These are phyloP conservation scores for Boletellus ananiceps DNA, from an alignment of 768 basidiomycete genomes.

Conservation along the genomic window DNA sequence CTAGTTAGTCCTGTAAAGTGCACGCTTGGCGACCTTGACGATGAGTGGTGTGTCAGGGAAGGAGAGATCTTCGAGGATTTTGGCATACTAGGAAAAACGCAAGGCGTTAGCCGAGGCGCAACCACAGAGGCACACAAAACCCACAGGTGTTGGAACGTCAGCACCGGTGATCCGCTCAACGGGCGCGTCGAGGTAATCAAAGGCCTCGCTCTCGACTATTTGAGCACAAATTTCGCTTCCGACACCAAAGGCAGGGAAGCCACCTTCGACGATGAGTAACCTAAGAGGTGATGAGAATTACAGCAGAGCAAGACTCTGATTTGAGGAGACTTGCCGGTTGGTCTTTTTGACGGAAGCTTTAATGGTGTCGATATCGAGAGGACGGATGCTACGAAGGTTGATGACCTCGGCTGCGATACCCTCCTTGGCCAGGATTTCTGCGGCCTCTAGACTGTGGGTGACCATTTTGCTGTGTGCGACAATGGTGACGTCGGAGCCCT, in stretches of 20 bases:
- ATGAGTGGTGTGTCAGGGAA: constrained; percentile 94
- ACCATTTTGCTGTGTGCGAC: constrained; percentile 99
- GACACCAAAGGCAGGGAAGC: constrained; percentile 97
- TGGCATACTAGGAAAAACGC: constrained; percentile 63
- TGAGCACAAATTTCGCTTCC: constrained; percentile 98
- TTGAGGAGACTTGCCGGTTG: constrained; percentile 58
- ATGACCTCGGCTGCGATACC: constrained; percentile 97
- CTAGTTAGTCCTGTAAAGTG: constrained; percentile 85
- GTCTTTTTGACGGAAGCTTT: constrained; percentile 98
- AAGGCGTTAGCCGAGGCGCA: constrained; percentile 11
- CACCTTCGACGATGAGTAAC: constrained; percentile 92
- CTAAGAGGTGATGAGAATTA: constrained; percentile 35
- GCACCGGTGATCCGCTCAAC: constrained; percentile 98
- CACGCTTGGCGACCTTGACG: constrained; percentile 92
- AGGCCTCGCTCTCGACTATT: constrained; percentile 95
- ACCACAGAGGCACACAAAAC: constrained; percentile 28
- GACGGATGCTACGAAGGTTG: constrained; percentile 93
- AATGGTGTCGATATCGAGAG: constrained; percentile 96
- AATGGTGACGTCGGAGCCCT: constrained; percentile 89
- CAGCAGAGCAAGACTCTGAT: not conserved
- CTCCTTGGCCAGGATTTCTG: constrained; percentile 89
- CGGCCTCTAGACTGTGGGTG: constrained; percentile 89
- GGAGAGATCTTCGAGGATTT: constrained; percentile 80
- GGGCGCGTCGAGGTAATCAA: constrained; percentile 97
- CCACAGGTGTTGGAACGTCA: constrained; percentile 92